Percentiles rank a stretch among this genome's conserved stretches.
Conservation (phyloP, 371 early-diverging fungal genomes). For the Entomophthora muscae region DNA sequence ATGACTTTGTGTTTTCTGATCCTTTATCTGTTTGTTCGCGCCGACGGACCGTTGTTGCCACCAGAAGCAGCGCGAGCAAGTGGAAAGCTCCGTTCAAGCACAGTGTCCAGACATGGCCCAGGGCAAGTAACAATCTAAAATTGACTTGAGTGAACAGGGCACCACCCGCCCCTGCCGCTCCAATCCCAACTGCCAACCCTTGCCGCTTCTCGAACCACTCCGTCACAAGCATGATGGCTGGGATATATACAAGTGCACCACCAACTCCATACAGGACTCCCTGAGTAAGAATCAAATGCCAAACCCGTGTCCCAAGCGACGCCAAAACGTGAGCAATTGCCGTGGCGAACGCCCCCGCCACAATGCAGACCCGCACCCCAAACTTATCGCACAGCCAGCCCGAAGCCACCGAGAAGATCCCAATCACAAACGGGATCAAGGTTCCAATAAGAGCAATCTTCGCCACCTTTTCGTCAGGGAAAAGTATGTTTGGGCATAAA, state of each 20-base stretch:
- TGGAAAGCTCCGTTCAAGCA: constrained; percentile 11
- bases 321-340: not conserved
- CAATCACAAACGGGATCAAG: not conserved
- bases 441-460: not conserved
- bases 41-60: no score
- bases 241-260: constrained; percentile 33
- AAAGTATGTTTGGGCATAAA: no score
- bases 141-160: constrained; percentile 18
- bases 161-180: constrained; percentile 42
- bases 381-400: not conserved
- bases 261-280: constrained; percentile 45
- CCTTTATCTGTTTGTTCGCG: not conserved
- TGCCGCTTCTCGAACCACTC: constrained; percentile 39
- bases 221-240: constrained; percentile 19
- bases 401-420: not conserved
- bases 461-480: not conserved
- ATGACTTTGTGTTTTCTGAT: not conserved
- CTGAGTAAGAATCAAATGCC: constrained; percentile 49
- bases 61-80: no score
- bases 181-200: constrained; percentile 41
- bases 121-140: constrained; percentile 12
- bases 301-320: constrained; percentile 14
- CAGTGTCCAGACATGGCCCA: constrained; percentile 18
- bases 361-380: not conserved
- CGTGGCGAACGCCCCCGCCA: not conserved